Conservation (phyloP, 345 rosid genomes). For the Gossypium stocksii region DNA sequence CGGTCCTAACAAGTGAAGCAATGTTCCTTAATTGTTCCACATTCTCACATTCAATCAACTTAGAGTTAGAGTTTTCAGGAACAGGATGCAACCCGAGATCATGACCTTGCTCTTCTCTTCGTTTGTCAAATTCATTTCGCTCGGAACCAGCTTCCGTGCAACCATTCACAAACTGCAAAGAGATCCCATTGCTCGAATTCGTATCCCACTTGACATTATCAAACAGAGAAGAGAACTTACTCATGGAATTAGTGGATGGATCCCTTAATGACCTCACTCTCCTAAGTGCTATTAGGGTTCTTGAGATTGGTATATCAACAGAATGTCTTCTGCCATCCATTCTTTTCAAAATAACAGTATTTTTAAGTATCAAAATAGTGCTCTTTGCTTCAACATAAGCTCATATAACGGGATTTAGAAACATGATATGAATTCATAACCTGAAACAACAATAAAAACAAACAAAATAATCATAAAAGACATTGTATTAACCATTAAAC, state of each 20-base stretch:
- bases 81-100: slow-evolving; percentile 21
- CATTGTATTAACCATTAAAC: background rate
- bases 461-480: slow-evolving; percentile 11
- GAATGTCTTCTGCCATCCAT: slow-evolving; percentile 81
- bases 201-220: slow-evolving; percentile 92
- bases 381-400: slow-evolving; percentile 9
- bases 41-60: slow-evolving; percentile 27
- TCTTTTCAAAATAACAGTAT: slow-evolving; percentile 22
- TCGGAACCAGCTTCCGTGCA: slow-evolving; percentile 26
- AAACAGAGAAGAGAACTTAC: slow-evolving; percentile 76
- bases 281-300: slow-evolving; percentile 82
- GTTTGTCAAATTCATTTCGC: slow-evolving; percentile 25
- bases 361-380: background rate
- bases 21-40: slow-evolving; percentile 11
- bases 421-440: slow-evolving; percentile 17
- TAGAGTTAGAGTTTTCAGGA: slow-evolving; percentile 19
- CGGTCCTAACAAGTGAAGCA: slow-evolving; percentile 16
- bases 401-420: slow-evolving; percentile 18
- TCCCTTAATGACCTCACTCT: slow-evolving; percentile 92
- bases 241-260: slow-evolving; percentile 90
- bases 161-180: slow-evolving; percentile 41
- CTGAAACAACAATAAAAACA: slow-evolving; percentile 26
- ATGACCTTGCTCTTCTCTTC: slow-evolving; percentile 31
- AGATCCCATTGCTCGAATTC: slow-evolving; percentile 62
- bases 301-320: slow-evolving; percentile 83